phyloP scores from a whole-genome alignment of 1,284 basidiomycete genomes.

The Singerocomus rubriflavus region DNA sequence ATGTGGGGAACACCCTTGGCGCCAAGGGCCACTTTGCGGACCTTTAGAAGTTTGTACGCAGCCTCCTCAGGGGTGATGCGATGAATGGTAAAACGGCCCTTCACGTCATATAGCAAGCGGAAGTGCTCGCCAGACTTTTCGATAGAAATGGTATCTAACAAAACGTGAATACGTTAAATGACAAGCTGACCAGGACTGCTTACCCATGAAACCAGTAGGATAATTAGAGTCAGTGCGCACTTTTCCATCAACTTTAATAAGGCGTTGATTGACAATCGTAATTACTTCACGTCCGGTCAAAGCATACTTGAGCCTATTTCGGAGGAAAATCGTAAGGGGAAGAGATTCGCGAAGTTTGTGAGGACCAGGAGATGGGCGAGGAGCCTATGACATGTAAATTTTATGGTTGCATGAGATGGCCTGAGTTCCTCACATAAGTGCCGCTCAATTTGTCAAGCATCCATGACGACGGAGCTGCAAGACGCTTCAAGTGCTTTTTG shows the following conservation, averaged over 20 bases:
- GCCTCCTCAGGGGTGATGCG: constrained; percentile 99
- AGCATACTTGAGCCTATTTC: constrained; percentile 99
- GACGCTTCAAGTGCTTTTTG: constrained; percentile 99
- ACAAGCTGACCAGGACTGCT: constrained; percentile 28
- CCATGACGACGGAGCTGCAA: constrained; percentile 97
- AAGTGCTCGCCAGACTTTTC: constrained; percentile 99
- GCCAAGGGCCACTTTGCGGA: constrained; percentile 89
- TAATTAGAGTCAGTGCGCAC: constrained; percentile 98
- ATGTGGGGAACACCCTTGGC: constrained; percentile 94
- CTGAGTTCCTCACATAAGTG: constrained; percentile 75
- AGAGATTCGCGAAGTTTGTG: constrained; percentile 99
- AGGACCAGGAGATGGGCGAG: constrained; percentile 95
- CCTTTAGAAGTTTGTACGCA: constrained; percentile 97
- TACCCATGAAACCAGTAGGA: constrained; percentile 97
- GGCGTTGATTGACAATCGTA: constrained; percentile 91
- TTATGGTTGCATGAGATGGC: neutral
- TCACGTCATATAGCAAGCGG: constrained; percentile 98
- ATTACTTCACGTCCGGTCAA: constrained; percentile 96
- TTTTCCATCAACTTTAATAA: constrained; percentile 99
- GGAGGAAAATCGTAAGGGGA: constrained; percentile 91
- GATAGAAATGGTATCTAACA: constrained; percentile 88
- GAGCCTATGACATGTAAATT: constrained; percentile 56
- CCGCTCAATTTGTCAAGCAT: constrained; percentile 99
- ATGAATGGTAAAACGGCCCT: constrained; percentile 99
- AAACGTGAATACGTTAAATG: neutral